Evolutionary conservation across 345 rosid species (phyloP), one percentile per base, ranked within the genome.

Genomic region (Stellera chamaejasme): DNA sequence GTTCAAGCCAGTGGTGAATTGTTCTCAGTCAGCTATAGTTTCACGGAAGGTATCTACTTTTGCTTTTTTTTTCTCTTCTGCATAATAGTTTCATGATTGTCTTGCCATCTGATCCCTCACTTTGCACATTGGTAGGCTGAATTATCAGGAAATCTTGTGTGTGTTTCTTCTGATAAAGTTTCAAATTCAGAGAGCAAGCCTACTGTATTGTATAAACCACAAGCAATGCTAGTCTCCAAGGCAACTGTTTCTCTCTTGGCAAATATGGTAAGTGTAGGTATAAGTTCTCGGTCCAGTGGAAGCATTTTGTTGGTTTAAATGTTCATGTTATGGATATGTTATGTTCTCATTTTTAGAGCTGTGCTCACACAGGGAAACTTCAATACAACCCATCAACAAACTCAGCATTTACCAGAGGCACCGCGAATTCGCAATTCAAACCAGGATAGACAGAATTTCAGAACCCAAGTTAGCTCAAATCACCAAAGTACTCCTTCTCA

Each of bases 201-300:
- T 27, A 80, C 75, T 1, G 67, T 82, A 13, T 62, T 90, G 42
- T 82, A 85, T 70, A 90, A 87, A 66, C 99, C 99, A 0, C 79
- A 70, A 71, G 96, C 97, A 26, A 87, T 80, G 71, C 81, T 90
- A 48, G 96, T 85, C 11, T 87, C 99, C 11, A 83, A 73, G 78
- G 69, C 88, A 58, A 83, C 96, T 3, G 76, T 80, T 59, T 82
- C 95, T 43, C 79, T 82, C 41, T 64, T 90, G 71, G 95, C 84
- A 36, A 93, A 76, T 60, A 87, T 87, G 95, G 99, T 83, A 23
- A 71, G 89, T 77, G 8, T 43, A 19, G 23, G 23, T 19, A 19
- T 19, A 19, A 19, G 23, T 19, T 8, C 9, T 32, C 4, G 39
- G 39, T 32, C 39, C 27, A 4, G n/a, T 48, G 14, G 50, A 14